These are phyloP conservation scores for Curvularia spicifera DNA, from an alignment of 2,329 filamentous ascomycete genomes.

Conservation along the genomic window DNA sequence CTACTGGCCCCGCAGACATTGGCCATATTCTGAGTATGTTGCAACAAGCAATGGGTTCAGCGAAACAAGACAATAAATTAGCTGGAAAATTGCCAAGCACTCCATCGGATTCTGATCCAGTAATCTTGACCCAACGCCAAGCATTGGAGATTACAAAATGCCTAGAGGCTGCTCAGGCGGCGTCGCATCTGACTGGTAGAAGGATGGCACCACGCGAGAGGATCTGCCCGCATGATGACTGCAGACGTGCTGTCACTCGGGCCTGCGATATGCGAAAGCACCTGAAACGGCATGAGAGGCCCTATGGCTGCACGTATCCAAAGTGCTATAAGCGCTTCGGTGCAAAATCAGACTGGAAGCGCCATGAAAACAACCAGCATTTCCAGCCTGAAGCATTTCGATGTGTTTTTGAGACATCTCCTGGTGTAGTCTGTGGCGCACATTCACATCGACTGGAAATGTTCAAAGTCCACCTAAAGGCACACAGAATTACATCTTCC, in stretches of 20 bases:
- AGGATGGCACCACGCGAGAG: constrained; percentile 18
- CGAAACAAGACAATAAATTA: constrained; percentile 2
- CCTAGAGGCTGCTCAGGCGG: constrained; percentile 22
- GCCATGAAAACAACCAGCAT: constrained; percentile 84
- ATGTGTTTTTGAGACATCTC: constrained; percentile 57
- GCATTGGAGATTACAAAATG: constrained; percentile 34
- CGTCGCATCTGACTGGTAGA: constrained; percentile 23
- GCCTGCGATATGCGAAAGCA: constrained; percentile 69
- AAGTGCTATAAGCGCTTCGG: constrained; percentile 77
- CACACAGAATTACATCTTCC: constrained; percentile 52
- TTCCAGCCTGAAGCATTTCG: constrained; percentile 73
- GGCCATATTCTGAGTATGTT: constrained; percentile 31
- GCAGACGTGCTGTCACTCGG: constrained; percentile 33
- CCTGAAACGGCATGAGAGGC: constrained; percentile 77
- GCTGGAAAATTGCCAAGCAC: neutral
- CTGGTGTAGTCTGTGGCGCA: constrained; percentile 58
- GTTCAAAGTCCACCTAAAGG: constrained; percentile 68
- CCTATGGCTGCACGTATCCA: constrained; percentile 80
- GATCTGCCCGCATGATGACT: constrained; percentile 27
- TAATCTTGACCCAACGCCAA: constrained; percentile 31
- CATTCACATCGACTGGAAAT: constrained; percentile 64
- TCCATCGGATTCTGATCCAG: neutral
- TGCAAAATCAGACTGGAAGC: constrained; percentile 94
- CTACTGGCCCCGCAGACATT: constrained; percentile 28
- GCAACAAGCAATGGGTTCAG: constrained; percentile 9